A percentile compares a stretch with the other conserved stretches of the same genome.
phyloP scores from a whole-genome alignment of 306 rosid species.

The Begonia masoniana region DNA sequence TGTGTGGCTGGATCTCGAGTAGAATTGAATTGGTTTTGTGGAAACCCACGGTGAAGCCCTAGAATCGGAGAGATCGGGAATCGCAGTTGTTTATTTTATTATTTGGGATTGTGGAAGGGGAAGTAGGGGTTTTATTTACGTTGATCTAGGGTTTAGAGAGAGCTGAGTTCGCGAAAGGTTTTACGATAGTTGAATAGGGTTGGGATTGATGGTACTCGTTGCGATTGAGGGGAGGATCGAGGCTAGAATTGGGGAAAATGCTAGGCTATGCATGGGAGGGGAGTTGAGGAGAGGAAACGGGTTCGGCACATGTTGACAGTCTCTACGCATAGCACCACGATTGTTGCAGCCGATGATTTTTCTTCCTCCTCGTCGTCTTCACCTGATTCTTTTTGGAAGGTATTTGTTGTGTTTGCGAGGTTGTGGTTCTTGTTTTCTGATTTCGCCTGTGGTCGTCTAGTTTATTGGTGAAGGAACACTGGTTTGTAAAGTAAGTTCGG shows the following conservation, averaged over 20 bases:
- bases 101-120: constrained; percentile 2
- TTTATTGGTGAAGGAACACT: neutral
- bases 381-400: constrained; percentile 44
- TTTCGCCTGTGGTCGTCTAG: neutral
- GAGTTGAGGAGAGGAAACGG: constrained; percentile 43
- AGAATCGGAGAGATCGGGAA: constrained; percentile 1
- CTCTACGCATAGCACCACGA: constrained; percentile 28
- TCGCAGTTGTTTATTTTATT: neutral
- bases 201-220: constrained; percentile 30
- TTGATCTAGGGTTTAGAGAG: constrained; percentile 25
- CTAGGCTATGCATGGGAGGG: constrained; percentile 63
- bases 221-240: constrained; percentile 31
- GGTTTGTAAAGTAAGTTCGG: neutral
- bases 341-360: constrained; percentile 30
- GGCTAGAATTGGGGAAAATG: constrained; percentile 49
- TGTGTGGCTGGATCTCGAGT: constrained; percentile 19
- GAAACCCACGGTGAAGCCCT: constrained; percentile 1
- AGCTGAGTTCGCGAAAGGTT: constrained; percentile 4
- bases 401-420: neutral
- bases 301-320: constrained; percentile 55
- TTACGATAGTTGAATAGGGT: constrained; percentile 13
- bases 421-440: neutral
- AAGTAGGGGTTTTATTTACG: constrained; percentile 11
- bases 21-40: constrained; percentile 12
- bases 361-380: constrained; percentile 28